Evolutionary conservation across 352 stramenopile genomes (phyloP).

Genomic region (Peronospora tabacina): DNA sequence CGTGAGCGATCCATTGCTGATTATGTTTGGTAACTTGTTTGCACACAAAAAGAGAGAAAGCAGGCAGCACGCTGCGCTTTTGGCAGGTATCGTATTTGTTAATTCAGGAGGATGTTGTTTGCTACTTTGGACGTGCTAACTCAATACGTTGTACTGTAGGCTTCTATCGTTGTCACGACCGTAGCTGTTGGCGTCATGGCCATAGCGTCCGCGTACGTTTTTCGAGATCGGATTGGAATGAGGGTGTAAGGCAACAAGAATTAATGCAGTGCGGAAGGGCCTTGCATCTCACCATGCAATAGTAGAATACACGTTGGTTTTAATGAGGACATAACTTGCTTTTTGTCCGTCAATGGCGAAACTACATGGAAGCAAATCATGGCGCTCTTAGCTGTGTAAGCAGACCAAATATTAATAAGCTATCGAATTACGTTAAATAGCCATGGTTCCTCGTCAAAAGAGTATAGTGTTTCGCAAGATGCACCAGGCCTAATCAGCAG

Average conservation of each 20-base stretch:
- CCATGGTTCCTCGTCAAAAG: neutral
- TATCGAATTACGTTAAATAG: conserved; percentile 1
- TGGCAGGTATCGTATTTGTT: conserved; percentile 20
- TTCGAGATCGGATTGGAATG: conserved; percentile 28
- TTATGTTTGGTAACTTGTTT: neutral
- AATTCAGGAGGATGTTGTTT: conserved; percentile 1
- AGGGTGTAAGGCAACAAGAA: conserved; percentile 7
- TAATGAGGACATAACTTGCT: conserved; percentile 3
- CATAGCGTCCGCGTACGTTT: conserved; percentile 24
- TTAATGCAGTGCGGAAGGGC: neutral
- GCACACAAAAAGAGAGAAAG: conserved; percentile 12
- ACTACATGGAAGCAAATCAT: conserved; percentile 16
- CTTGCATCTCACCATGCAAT: neutral
- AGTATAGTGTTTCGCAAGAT: neutral
- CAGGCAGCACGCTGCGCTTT: conserved; percentile 8
- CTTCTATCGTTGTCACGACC: conserved; percentile 24
- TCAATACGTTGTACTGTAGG: conserved; percentile 12
- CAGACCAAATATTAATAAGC: conserved; percentile 2
- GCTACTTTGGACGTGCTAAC: neutral
- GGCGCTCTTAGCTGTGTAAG: conserved; percentile 4
- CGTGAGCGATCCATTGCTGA: neutral
- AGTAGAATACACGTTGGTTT: conserved; percentile 30
- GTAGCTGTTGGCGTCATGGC: conserved; percentile 29
- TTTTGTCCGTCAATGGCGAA: neutral
- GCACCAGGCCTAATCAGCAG: neutral